Conservation (phyloP, 306 rosid genomes). For the Cicer cuneatum region DNA sequence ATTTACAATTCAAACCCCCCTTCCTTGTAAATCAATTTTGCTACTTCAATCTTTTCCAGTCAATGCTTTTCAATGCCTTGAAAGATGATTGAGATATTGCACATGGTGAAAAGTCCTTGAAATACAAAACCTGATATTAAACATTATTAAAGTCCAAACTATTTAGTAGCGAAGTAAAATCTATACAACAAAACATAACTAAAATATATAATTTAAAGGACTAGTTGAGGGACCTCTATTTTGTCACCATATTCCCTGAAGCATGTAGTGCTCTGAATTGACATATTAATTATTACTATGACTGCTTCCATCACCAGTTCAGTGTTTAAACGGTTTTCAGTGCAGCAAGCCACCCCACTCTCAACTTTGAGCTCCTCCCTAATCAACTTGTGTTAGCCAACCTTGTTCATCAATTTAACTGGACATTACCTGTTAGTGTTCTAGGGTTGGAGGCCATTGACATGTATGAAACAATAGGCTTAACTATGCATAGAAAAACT, state of each 20-base stretch:
- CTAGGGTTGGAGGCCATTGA: slow-evolving; percentile 40
- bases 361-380: slow-evolving; percentile 76
- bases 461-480: slow-evolving; percentile 45
- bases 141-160: slow-evolving; percentile 38
- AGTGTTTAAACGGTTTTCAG: slow-evolving; percentile 48
- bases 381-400: slow-evolving; percentile 50
- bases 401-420: slow-evolving; percentile 46
- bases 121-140: slow-evolving; percentile 69
- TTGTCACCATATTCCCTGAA: slow-evolving; percentile 50
- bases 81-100: slow-evolving; percentile 58
- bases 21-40: too few relatives aligned
- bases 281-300: slow-evolving; percentile 64
- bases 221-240: slow-evolving; percentile 64
- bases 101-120: slow-evolving; percentile 71
- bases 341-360: slow-evolving; percentile 64
- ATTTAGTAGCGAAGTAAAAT: slow-evolving; percentile 30
- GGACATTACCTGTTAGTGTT: slow-evolving; percentile 42
- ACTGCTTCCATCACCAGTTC: slow-evolving; percentile 73
- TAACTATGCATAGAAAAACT: slow-evolving; percentile 39
- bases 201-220: slow-evolving; percentile 31
- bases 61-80: slow-evolving; percentile 70
- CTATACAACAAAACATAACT: slow-evolving; percentile 29
- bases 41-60: slow-evolving; percentile 83
- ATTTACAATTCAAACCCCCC: too few relatives aligned
- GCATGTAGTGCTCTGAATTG: slow-evolving; percentile 59